Evolutionary conservation across 768 basidiomycete genomes (phyloP), one percentile per base, ranked within the genome.

Genomic region (Pulveroboletus sp.): DNA sequence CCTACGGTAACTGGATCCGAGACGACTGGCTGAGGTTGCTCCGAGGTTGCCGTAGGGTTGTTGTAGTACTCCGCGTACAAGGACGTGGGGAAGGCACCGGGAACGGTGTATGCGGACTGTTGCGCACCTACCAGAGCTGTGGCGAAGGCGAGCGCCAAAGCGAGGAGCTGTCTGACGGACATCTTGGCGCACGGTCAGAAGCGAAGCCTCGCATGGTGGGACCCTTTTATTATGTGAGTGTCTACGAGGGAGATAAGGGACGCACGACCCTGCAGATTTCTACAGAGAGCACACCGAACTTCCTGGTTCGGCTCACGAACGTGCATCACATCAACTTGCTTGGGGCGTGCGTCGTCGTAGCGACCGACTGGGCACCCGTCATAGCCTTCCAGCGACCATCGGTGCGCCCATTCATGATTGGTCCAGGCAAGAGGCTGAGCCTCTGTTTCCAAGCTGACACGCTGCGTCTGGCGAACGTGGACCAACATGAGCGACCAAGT

Each of bases 11-110:
- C 77, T 8, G 85, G 82, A 61, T 89, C 86, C 12, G 85, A 79
- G 33, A 89, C 76, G 51, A 87, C 75, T n/a, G 86, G 87, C 66
- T 89, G 87, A 4, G 81, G 81, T 61, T 89, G 87, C 1, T 75
- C 79, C 11, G 78, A 77, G 2, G 87, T 89, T 30, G 79, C 82
- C 1, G 85, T 88, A 30, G 87, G 85, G 55, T 76, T 68, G 64
- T 87, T 88, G 69, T 82, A 86, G 64, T 88, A 89, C 45, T 72
- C 61, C n/a, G 71, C 60, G 64, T 81, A 89, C 35, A 76, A 68
- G 6, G 82, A 77, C 2, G 84, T 84, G 2, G 86, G 85, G 63
- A 86, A 87, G 3, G 69, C 59, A 27, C 83, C 85, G 5, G 82
- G 76, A 6, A 67, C 83, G 3, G 83, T 79, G 58, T 77, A 84